These are phyloP conservation scores for Astragalus glycyphyllos DNA, from an alignment of 306 rosid species.

Conservation along the genomic window DNA sequence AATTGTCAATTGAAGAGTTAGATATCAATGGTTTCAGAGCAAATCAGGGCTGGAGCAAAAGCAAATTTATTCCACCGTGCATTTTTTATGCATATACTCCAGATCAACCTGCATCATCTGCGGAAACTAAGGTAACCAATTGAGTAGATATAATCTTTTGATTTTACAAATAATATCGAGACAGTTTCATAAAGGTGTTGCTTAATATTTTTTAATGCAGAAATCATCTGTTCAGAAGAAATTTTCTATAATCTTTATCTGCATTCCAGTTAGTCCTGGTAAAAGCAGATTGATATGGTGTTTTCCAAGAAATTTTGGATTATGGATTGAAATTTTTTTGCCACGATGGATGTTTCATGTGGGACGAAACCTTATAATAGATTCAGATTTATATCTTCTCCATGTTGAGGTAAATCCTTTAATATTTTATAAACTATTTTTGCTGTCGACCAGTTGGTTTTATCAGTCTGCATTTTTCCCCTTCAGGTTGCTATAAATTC, in stretches of 20 bases:
- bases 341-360: conserved; percentile 92
- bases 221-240: conserved; percentile 51
- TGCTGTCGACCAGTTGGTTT: conserved; percentile 27
- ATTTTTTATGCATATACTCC: conserved; percentile 61
- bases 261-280: conserved; percentile 93
- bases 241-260: conserved; percentile 61
- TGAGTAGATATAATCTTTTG: conserved; percentile 8
- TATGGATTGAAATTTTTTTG: conserved; percentile 72
- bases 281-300: conserved; percentile 89
- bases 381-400: conserved; percentile 92
- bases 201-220: conserved; percentile 50
- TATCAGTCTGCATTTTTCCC: conserved; percentile 1
- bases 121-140: conserved; percentile 59
- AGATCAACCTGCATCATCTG: conserved; percentile 51
- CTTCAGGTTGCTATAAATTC: neutral
- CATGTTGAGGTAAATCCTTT: conserved; percentile 78
- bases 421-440: conserved; percentile 16
- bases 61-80: conserved; percentile 74
- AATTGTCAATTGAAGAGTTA: conserved; percentile 55
- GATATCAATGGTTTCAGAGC: conserved; percentile 73
- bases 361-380: conserved; percentile 81
- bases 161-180: neutral
- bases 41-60: conserved; percentile 55
- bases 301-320: conserved; percentile 82
- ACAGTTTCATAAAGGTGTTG: neutral